Evolutionary conservation across 106 monocot genomes (phyloP).

Genomic region (Cymbidium sinense): DNA sequence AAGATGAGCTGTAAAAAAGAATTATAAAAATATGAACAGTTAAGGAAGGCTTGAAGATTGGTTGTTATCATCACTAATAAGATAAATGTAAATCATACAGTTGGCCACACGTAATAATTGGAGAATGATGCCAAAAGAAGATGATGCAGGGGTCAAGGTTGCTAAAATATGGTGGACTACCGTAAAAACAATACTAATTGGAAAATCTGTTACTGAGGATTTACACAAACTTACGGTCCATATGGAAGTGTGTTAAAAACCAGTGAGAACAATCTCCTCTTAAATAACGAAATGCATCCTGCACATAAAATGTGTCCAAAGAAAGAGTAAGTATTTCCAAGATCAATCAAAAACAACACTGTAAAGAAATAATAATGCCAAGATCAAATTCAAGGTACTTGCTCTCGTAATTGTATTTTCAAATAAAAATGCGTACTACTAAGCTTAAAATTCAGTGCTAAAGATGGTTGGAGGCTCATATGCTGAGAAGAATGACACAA

Average conservation of each 20-base stretch:
- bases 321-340: neutral
- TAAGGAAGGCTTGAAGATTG: neutral
- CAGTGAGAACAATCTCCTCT: conserved; percentile 89
- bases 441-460: neutral
- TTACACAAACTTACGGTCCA: conserved; percentile 65
- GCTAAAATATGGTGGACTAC: neutral
- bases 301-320: conserved; percentile 14
- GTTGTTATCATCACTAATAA: neutral
- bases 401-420: neutral
- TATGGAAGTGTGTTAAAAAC: conserved; percentile 97
- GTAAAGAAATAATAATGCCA: neutral
- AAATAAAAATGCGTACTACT: neutral
- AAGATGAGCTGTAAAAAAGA: neutral
- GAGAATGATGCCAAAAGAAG: neutral
- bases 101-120: neutral
- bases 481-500: neutral
- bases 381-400: neutral
- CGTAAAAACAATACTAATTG: neutral
- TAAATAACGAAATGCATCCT: conserved; percentile 93
- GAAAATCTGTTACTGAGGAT: neutral
- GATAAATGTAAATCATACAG: neutral
- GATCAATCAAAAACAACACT: neutral
- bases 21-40: neutral
- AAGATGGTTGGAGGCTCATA: neutral
- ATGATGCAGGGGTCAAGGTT: neutral